A percentile compares a stretch with the other conserved stretches of the same genome.
These are phyloP conservation scores for Pseudovirgaria hyperparasitica DNA, from an alignment of 2,329 filamentous ascomycete genomes.

Conservation along the genomic window DNA sequence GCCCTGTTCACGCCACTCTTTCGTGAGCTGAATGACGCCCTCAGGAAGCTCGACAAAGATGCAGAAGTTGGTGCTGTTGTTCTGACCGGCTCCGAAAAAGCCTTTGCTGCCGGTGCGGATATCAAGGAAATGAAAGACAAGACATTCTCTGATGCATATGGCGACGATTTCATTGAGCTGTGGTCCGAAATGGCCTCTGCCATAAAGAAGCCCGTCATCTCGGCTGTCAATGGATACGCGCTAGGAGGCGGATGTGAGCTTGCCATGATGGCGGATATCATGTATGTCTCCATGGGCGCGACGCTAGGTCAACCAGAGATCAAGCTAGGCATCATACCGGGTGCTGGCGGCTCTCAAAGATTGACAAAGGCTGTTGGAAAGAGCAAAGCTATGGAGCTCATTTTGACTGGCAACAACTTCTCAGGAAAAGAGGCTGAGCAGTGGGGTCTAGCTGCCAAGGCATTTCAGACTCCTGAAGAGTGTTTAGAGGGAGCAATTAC, in stretches of 20 bases:
- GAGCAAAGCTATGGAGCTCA: slow-evolving; percentile 32
- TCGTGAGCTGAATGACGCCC: slow-evolving; percentile 51
- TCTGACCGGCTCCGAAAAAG: slow-evolving; percentile 77
- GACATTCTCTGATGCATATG: slow-evolving; percentile 80
- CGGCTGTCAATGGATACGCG: slow-evolving; percentile 87
- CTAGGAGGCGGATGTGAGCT: slow-evolving; percentile 93
- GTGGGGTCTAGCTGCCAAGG: slow-evolving; percentile 80
- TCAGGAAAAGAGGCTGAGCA: slow-evolving; percentile 70
- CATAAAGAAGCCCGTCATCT: slow-evolving; percentile 88
- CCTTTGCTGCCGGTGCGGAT: slow-evolving; percentile 72
- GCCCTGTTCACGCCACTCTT: slow-evolving; percentile 87
- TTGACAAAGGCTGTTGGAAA: slow-evolving; percentile 55
- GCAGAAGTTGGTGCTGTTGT: slow-evolving; percentile 32
- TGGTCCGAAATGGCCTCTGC: slow-evolving; percentile 79
- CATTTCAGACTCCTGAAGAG: slow-evolving; percentile 68
- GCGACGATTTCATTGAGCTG: slow-evolving; percentile 80
- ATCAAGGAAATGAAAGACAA: slow-evolving; percentile 98
- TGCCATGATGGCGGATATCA: slow-evolving; percentile 91
- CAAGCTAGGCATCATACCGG: slow-evolving; percentile 85
- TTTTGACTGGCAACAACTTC: slow-evolving; percentile 50
- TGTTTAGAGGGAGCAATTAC: slow-evolving; percentile 69
- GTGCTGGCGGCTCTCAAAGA: slow-evolving; percentile 81
- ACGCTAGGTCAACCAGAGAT: slow-evolving; percentile 97
- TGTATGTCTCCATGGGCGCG: slow-evolving; percentile 76
- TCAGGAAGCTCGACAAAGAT: slow-evolving; percentile 21